Percentiles rank a stretch among this genome's conserved stretches.
Evolutionary conservation across 148 eudicot genomes (phyloP).

Genomic region (Suaeda aralocaspica): DNA sequence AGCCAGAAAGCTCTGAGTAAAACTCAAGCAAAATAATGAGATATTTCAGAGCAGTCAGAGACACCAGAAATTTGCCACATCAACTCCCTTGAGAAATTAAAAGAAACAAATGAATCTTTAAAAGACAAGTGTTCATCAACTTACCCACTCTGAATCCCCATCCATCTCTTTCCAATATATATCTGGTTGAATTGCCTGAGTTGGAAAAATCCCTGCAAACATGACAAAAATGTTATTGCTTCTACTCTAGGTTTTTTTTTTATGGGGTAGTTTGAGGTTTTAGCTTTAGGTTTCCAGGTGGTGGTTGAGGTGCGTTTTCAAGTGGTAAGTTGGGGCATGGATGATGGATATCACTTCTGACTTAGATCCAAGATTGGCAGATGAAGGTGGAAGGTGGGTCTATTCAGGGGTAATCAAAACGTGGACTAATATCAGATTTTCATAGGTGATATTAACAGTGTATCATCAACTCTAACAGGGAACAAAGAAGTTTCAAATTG

Average conservation of each 20-base stretch:
- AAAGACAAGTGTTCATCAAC: slow-evolving; percentile 21
- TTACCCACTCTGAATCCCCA: slow-evolving; percentile 96
- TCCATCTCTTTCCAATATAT: slow-evolving; percentile 81
- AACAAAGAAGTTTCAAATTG: background rate
- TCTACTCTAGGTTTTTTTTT: no score
- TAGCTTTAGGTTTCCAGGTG: no score
- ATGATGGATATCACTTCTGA: no score
- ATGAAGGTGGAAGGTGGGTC: no score
- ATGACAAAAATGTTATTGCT: slow-evolving; percentile 3
- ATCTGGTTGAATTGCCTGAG: slow-evolving; percentile 54
- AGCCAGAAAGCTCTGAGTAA: no score
- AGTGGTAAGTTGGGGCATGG: no score
- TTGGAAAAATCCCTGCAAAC: slow-evolving; percentile 68
- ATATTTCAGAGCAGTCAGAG: background rate
- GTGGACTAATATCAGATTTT: no score
- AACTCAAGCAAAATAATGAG: background rate
- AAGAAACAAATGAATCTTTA: background rate
- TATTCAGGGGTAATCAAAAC: no score
- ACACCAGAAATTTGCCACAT: background rate
- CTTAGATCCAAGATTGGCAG: no score
- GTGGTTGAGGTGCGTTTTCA: no score
- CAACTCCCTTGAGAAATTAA: background rate
- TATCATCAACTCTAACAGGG: background rate
- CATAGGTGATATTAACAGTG: no score
- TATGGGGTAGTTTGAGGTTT: no score